phyloP scores from a whole-genome alignment of 2,329 filamentous ascomycete species.

The Monilinia vaccinii-corymbosi region DNA sequence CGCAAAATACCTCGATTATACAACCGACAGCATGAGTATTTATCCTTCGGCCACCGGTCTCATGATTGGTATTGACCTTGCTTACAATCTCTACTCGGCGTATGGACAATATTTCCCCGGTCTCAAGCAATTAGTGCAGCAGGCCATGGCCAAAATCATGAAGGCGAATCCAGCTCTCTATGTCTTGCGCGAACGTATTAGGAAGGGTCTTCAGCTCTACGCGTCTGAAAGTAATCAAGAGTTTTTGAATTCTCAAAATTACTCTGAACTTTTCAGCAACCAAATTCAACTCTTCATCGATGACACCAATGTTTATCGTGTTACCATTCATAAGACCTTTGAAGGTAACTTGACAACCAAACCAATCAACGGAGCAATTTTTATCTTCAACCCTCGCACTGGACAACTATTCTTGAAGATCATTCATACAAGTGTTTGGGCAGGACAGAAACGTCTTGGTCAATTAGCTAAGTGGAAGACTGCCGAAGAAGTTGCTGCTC shows the following conservation, averaged over 20 bases:
- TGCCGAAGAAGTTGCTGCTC: slow-evolving; percentile 95
- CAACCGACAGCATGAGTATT: slow-evolving; percentile 96
- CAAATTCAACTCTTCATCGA: slow-evolving; percentile 99
- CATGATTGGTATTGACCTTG: slow-evolving; percentile 96
- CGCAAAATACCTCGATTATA: slow-evolving; percentile 98
- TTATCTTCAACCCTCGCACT: slow-evolving; percentile 99
- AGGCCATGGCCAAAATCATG: slow-evolving; percentile 99
- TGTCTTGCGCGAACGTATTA: slow-evolving; percentile 91
- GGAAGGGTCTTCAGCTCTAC: slow-evolving; percentile 95
- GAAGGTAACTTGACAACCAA: slow-evolving; percentile 98
- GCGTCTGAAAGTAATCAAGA: slow-evolving; percentile 98
- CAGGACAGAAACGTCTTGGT: slow-evolving; percentile 96
- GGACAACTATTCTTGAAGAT: slow-evolving; percentile 98
- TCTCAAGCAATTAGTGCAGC: slow-evolving; percentile 87
- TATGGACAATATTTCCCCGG: slow-evolving; percentile 99
- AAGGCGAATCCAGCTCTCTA: slow-evolving; percentile 97
- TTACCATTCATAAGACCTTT: slow-evolving; percentile 99
- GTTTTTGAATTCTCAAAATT: slow-evolving; percentile 98
- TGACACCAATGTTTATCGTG: slow-evolving; percentile 97
- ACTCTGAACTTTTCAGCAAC: slow-evolving; percentile 97
- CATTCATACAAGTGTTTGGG: slow-evolving; percentile 98
- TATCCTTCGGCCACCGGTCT: slow-evolving; percentile 94
- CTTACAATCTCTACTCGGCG: slow-evolving; percentile 96
- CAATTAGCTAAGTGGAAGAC: slow-evolving; percentile 99
- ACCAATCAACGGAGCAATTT: slow-evolving; percentile 98